Percentiles rank a stretch among this genome's conserved stretches.
Conservation (phyloP, 2,329 filamentous ascomycete species). For the Aspergillus felis region DNA sequence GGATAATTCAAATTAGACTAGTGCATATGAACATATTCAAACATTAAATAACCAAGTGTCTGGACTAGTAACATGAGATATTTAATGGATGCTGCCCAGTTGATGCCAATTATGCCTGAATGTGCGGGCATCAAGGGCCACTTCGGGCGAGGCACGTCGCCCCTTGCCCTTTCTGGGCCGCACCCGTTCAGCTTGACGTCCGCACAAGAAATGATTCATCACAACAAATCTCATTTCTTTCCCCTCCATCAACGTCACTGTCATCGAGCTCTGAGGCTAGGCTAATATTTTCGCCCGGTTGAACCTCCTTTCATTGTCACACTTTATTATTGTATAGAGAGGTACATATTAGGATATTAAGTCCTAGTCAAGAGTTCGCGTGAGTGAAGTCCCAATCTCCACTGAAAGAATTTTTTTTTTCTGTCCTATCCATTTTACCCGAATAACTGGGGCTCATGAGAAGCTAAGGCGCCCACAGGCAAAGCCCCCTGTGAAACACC, state of each 20-base stretch:
- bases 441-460: slow-evolving; percentile 10
- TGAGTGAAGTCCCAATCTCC: slow-evolving; percentile 1
- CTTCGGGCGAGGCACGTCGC: slow-evolving; percentile 13
- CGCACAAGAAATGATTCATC: background rate
- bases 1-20: background rate
- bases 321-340: background rate
- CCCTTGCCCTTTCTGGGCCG: slow-evolving; percentile 19
- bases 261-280: background rate
- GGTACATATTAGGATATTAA: background rate
- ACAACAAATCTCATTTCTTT: background rate
- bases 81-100: background rate
- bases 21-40: background rate
- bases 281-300: background rate
- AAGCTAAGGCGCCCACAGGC: background rate
- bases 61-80: background rate
- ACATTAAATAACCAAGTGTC: background rate
- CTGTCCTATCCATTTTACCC: slow-evolving; percentile 6
- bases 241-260: slow-evolving; percentile 20
- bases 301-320: background rate
- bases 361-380: background rate
- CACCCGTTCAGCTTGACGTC: slow-evolving; percentile 1
- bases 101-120: slow-evolving; percentile 6
- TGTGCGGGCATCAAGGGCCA: slow-evolving; percentile 6
- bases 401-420: slow-evolving; percentile 3
- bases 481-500: slow-evolving; percentile 2